Conservation (phyloP, 1,139 yeast species). For the Magnusiomyces suaveolens region DNA sequence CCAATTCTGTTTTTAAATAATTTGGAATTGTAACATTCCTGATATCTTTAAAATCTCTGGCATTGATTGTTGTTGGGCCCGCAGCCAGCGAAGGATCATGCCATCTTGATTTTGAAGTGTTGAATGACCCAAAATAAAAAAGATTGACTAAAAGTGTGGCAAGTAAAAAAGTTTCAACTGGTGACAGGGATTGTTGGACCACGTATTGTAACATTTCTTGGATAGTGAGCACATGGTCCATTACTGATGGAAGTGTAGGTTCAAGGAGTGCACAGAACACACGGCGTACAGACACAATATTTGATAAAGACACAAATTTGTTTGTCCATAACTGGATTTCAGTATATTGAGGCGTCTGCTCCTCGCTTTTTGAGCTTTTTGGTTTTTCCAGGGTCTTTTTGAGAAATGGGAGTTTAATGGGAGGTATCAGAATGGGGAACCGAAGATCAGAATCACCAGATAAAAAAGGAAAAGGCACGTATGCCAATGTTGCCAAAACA, state of each 20-base stretch:
- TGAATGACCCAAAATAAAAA: slow-evolving; percentile 4
- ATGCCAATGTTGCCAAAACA: slow-evolving; percentile 1
- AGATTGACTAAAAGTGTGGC: slow-evolving; percentile 3
- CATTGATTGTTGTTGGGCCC: neutral
- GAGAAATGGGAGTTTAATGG: neutral
- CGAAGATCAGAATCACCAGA: neutral
- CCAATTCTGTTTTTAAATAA: neutral
- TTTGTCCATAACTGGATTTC: neutral
- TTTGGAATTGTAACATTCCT: neutral
- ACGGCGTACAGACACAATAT: slow-evolving; percentile 3
- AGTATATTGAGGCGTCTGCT: neutral
- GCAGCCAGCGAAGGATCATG: neutral
- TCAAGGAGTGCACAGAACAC: slow-evolving; percentile 4
- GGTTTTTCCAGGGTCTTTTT: neutral
- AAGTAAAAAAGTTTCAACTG: slow-evolving; percentile 4
- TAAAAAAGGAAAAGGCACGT: neutral
- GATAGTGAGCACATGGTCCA: slow-evolving; percentile 5
- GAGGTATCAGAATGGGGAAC: neutral
- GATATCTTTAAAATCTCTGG: neutral
- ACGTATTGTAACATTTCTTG: neutral
- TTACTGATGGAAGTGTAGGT: slow-evolving; percentile 4
- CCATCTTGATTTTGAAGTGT: slow-evolving; percentile 2
- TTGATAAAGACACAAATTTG: neutral
- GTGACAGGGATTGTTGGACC: slow-evolving; percentile 2
- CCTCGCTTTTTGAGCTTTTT: neutral